Conservation (phyloP, 2,329 filamentous ascomycete genomes). For the Arthrobotrys musiformis region DNA sequence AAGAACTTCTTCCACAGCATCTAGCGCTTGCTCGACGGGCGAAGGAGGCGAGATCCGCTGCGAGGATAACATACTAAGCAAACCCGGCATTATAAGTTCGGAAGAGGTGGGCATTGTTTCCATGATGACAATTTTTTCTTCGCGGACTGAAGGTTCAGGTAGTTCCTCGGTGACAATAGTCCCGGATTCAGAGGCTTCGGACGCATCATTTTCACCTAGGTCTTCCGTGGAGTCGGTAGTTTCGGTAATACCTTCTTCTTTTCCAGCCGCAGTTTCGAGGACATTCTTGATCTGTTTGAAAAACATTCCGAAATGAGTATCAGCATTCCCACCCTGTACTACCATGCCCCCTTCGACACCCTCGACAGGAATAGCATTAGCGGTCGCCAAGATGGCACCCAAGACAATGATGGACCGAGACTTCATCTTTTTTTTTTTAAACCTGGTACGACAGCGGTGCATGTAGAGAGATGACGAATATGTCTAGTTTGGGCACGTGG, state of each 20-base stretch:
- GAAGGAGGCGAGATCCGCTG: conserved; percentile 26
- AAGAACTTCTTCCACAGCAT: conserved; percentile 23
- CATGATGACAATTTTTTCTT: conserved; percentile 35
- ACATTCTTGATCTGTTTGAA: conserved; percentile 36
- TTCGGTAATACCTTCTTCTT: not conserved
- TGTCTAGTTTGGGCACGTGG: not conserved
- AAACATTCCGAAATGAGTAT: conserved; percentile 43
- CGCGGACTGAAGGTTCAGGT: not conserved
- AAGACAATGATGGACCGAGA: conserved; percentile 1
- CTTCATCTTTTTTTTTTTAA: conserved; percentile 22
- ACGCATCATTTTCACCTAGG: not conserved
- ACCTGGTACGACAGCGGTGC: not conserved
- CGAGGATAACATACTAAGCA: conserved; percentile 20
- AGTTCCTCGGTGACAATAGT: conserved; percentile 7
- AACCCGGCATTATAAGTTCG: conserved; percentile 24
- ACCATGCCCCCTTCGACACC: conserved; percentile 37
- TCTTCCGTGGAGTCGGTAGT: not conserved
- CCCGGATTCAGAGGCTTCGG: not conserved
- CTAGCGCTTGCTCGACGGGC: conserved; percentile 14
- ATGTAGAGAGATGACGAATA: not conserved
- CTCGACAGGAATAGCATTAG: conserved; percentile 34
- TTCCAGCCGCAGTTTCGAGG: conserved; percentile 3
- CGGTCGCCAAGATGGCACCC: not conserved
- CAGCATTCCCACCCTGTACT: conserved; percentile 40
- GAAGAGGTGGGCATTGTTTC: conserved; percentile 19